Percentiles rank a stretch among this genome's conserved stretches.
phyloP scores from a whole-genome alignment of 1,284 basidiomycete genomes.

The Rhodotorula sp. region DNA sequence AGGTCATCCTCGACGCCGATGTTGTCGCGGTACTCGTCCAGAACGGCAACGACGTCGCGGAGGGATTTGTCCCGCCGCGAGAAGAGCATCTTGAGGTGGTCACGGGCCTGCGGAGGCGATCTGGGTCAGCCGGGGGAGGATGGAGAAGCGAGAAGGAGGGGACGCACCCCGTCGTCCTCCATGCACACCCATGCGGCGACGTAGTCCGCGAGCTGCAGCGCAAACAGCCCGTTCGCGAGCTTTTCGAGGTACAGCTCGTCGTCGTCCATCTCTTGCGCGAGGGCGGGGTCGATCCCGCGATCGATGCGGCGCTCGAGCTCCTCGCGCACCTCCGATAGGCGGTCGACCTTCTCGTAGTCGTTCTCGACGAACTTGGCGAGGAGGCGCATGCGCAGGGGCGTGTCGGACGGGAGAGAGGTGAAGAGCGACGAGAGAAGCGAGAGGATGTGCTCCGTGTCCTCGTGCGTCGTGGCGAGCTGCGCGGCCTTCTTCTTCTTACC shows the following conservation, averaged over 20 bases:
- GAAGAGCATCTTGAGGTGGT: slow-evolving; percentile 73
- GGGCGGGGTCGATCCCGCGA: slow-evolving; percentile 59
- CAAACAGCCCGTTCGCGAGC: slow-evolving; percentile 82
- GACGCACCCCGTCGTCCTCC: slow-evolving; percentile 93
- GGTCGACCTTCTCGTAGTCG: slow-evolving; percentile 89
- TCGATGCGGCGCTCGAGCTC: slow-evolving; percentile 60
- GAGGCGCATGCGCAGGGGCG: slow-evolving; percentile 74
- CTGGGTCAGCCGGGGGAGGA: slow-evolving; percentile 11
- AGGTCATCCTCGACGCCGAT: slow-evolving; percentile 50
- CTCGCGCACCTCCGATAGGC: slow-evolving; percentile 83
- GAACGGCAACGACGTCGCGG: slow-evolving; percentile 64
- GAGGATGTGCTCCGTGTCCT: slow-evolving; percentile 83
- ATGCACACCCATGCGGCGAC: slow-evolving; percentile 92
- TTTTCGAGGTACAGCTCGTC: slow-evolving; percentile 78
- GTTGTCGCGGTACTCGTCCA: slow-evolving; percentile 70
- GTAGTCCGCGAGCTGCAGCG: slow-evolving; percentile 87
- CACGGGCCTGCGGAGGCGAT: slow-evolving; percentile 62
- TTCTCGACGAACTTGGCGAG: slow-evolving; percentile 90
- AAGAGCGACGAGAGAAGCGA: slow-evolving; percentile 86
- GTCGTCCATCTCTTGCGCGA: slow-evolving; percentile 64
- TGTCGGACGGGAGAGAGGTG: slow-evolving; percentile 84
- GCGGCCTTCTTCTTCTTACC: slow-evolving; percentile 21
- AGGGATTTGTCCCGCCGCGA: slow-evolving; percentile 68
- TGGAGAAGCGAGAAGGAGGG: background rate
- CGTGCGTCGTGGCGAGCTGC: slow-evolving; percentile 56